Percentiles rank a stretch among this genome's conserved stretches.
phyloP scores from a whole-genome alignment of 768 basidiomycete genomes.

The Boletus vermiculosoides region DNA sequence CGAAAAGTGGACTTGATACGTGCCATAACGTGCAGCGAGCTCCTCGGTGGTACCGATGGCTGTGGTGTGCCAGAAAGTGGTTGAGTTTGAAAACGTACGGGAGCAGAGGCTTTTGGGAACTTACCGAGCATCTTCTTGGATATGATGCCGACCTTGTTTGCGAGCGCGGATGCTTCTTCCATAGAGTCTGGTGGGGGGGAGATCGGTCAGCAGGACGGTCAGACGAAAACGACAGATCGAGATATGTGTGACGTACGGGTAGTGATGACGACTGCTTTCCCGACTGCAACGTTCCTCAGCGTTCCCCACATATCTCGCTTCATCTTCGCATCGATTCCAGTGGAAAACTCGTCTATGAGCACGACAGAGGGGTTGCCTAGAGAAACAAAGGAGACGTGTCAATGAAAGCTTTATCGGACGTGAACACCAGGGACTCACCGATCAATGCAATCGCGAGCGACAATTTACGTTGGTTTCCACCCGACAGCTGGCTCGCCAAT shows the following conservation, averaged over 20 bases:
- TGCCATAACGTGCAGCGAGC: conserved; percentile 64
- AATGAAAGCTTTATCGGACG: neutral
- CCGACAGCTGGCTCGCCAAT: conserved; percentile 70
- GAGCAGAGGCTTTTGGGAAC: conserved; percentile 10
- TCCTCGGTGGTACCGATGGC: conserved; percentile 67
- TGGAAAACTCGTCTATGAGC: conserved; percentile 82
- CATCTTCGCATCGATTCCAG: conserved; percentile 80
- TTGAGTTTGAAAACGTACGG: neutral
- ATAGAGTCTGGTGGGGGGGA: conserved; percentile 62
- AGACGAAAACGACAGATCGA: neutral
- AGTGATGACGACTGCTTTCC: conserved; percentile 71
- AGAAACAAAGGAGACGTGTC: neutral
- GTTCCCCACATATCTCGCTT: conserved; percentile 84
- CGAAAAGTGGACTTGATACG: conserved; percentile 75
- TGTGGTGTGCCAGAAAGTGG: conserved; percentile 15
- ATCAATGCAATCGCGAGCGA: conserved; percentile 75
- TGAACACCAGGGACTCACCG: conserved; percentile 36
- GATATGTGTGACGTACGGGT: conserved; percentile 49
- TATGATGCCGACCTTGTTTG: conserved; percentile 74
- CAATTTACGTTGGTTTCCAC: conserved; percentile 78
- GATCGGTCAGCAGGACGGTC: neutral
- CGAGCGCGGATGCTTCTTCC: conserved; percentile 80
- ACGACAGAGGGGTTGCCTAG: conserved; percentile 76
- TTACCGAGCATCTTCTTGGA: conserved; percentile 67
- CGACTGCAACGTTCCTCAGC: conserved; percentile 58